Percentiles rank a stretch among this genome's conserved stretches.
phyloP scores from a whole-genome alignment of 1,284 basidiomycete genomes.

The Puccinia coronata region DNA sequence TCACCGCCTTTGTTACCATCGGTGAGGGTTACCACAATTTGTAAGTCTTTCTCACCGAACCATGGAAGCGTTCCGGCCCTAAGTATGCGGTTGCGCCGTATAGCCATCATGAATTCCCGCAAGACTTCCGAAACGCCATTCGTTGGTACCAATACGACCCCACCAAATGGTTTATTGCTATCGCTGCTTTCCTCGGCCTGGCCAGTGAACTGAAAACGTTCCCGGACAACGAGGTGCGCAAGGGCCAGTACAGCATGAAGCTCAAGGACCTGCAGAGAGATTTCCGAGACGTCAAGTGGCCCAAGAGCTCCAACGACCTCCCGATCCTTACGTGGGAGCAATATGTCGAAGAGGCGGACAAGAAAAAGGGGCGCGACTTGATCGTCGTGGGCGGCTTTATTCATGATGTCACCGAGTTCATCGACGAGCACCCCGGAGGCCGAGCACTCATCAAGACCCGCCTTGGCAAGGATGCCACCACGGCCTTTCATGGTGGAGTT shows the following conservation, averaged over 20 bases:
- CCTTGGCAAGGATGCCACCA: conserved; percentile 80
- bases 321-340: conserved; percentile 83
- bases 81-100: not conserved
- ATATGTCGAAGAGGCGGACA: conserved; percentile 72
- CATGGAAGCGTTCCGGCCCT: not conserved
- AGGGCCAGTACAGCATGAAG: conserved; percentile 90
- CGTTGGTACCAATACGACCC: conserved; percentile 72
- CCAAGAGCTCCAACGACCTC: conserved; percentile 69
- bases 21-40: conserved; percentile 97
- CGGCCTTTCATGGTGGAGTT: conserved; percentile 89
- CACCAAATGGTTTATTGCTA: conserved; percentile 84
- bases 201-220: conserved; percentile 86
- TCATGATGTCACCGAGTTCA: conserved; percentile 79
- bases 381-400: conserved; percentile 85
- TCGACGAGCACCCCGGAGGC: conserved; percentile 87
- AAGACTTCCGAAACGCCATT: conserved; percentile 86
- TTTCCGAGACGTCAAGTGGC: conserved; percentile 75
- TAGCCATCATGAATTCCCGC: conserved; percentile 57
- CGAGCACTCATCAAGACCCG: conserved; percentile 66
- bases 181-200: conserved; percentile 68
- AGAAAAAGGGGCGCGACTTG: conserved; percentile 64
- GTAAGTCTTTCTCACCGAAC: conserved; percentile 34
- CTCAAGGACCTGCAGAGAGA: conserved; percentile 75
- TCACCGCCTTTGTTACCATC: conserved; percentile 82
- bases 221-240: conserved; percentile 88